Conservation (phyloP, 2,329 filamentous ascomycete genomes). For the Stagonosporopsis cucurbitacearum region DNA sequence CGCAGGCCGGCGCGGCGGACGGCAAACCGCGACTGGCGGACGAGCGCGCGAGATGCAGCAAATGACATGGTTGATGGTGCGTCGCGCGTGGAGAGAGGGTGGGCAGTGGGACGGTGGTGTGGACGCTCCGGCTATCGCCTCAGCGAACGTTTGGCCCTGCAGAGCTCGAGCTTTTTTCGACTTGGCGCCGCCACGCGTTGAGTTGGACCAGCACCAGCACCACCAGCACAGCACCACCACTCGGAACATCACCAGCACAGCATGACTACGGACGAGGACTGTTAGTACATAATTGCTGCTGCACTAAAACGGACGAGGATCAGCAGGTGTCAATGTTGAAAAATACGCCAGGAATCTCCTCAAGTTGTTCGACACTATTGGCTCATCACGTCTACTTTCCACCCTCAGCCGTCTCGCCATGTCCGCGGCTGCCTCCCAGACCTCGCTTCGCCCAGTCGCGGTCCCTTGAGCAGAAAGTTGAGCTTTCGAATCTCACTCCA, state of each 20-base stretch:
- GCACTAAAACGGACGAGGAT: too few species aligned
- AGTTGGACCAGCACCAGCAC: slow-evolving; percentile 3
- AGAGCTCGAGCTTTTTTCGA: slow-evolving; percentile 17
- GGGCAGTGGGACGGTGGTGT: slow-evolving; percentile 17
- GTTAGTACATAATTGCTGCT: too few species aligned
- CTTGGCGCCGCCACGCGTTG: slow-evolving; percentile 11
- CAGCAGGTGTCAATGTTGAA: too few species aligned
- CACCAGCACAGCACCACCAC: neutral
- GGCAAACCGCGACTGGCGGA: slow-evolving; percentile 53
- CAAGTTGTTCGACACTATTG: neutral
- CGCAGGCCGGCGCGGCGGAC: slow-evolving; percentile 53
- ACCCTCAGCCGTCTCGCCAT: slow-evolving; percentile 12
- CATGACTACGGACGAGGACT: too few species aligned
- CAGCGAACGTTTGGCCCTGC: slow-evolving; percentile 2
- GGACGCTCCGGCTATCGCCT: slow-evolving; percentile 4
- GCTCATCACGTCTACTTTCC: neutral
- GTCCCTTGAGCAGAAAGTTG: slow-evolving; percentile 49
- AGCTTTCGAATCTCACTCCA: slow-evolving; percentile 72
- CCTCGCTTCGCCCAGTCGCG: slow-evolving; percentile 24
- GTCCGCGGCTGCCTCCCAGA: slow-evolving; percentile 1
- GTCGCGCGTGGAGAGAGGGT: slow-evolving; percentile 15
- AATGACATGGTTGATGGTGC: slow-evolving; percentile 54
- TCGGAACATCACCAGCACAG: too few species aligned
- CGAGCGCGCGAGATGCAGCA: slow-evolving; percentile 54
- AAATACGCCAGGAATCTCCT: too few species aligned